These are phyloP conservation scores for Aspergillus caelatus DNA, from an alignment of 2,329 filamentous ascomycete genomes.

Conservation along the genomic window DNA sequence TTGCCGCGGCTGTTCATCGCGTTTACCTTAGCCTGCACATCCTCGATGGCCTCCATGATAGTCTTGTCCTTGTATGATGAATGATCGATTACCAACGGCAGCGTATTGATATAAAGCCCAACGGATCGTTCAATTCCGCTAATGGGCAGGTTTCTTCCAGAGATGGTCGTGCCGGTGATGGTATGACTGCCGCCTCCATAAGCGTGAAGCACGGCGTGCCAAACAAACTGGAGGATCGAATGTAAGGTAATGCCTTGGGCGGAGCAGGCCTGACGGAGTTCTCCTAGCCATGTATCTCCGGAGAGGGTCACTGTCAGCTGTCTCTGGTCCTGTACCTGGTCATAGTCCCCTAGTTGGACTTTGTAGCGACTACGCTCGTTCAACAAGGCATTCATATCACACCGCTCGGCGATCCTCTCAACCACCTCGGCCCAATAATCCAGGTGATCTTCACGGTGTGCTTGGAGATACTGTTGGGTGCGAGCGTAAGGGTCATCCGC, in stretches of 20 bases:
- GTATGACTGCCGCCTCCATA: background rate
- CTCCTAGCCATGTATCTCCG: background rate
- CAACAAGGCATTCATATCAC: background rate
- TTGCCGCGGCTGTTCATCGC: background rate
- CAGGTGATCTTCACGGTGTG: background rate
- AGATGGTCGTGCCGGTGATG: background rate
- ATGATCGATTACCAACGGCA: background rate
- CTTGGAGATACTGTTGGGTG: background rate
- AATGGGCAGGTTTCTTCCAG: background rate
- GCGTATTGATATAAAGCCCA: background rate
- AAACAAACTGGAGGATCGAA: background rate
- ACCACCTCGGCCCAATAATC: background rate
- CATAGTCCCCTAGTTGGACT: background rate
- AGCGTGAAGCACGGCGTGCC: background rate
- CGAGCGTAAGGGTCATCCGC: background rate
- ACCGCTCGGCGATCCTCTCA: background rate
- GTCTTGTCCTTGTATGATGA: background rate
- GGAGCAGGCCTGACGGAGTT: background rate
- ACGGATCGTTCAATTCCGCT: background rate
- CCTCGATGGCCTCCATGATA: background rate
- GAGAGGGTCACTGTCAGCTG: background rate
- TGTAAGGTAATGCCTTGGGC: background rate
- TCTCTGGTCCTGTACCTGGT: background rate
- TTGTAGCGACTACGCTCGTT: background rate
- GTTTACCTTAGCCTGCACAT: background rate